Conservation (phyloP, 768 basidiomycete species). For the Boletales sp. region DNA sequence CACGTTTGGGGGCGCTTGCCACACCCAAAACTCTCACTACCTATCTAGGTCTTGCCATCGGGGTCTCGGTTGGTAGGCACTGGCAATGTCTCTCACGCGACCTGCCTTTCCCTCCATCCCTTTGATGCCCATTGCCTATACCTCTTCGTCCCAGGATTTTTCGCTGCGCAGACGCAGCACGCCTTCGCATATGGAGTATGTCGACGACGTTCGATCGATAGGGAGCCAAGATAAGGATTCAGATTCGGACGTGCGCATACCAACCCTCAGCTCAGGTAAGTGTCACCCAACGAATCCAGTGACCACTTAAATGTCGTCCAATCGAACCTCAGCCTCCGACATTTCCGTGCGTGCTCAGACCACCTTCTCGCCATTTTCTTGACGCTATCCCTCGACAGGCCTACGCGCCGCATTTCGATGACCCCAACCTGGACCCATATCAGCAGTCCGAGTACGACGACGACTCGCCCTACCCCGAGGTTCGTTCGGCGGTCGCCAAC, state of each 20-base stretch:
- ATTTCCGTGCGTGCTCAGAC: slow-evolving; percentile 15
- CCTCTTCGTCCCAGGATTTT: slow-evolving; percentile 10
- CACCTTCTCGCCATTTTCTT: not conserved
- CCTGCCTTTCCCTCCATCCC: not conserved
- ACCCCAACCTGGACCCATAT: slow-evolving; percentile 25
- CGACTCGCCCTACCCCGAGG: slow-evolving; percentile 72
- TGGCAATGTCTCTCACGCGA: slow-evolving; percentile 7
- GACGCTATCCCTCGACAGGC: not conserved
- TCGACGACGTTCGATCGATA: slow-evolving; percentile 10
- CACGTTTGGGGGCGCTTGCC: not conserved
- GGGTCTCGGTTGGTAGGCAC: not conserved
- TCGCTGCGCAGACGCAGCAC: slow-evolving; percentile 13
- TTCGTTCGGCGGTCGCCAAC: slow-evolving; percentile 65
- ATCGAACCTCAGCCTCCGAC: slow-evolving; percentile 12
- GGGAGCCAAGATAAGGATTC: slow-evolving; percentile 24
- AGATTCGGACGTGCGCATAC: slow-evolving; percentile 9
- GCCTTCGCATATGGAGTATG: slow-evolving; percentile 1
- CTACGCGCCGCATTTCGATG: slow-evolving; percentile 13
- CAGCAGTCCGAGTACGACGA: slow-evolving; percentile 38
- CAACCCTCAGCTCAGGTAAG: slow-evolving; percentile 18
- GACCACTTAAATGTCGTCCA: not conserved
- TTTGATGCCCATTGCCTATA: slow-evolving; percentile 20
- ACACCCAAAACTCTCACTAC: slow-evolving; percentile 15
- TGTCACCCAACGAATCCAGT: not conserved
- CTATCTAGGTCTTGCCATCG: not conserved